phyloP scores from a whole-genome alignment of 768 basidiomycete genomes.

The Mycena albidolilacea region DNA sequence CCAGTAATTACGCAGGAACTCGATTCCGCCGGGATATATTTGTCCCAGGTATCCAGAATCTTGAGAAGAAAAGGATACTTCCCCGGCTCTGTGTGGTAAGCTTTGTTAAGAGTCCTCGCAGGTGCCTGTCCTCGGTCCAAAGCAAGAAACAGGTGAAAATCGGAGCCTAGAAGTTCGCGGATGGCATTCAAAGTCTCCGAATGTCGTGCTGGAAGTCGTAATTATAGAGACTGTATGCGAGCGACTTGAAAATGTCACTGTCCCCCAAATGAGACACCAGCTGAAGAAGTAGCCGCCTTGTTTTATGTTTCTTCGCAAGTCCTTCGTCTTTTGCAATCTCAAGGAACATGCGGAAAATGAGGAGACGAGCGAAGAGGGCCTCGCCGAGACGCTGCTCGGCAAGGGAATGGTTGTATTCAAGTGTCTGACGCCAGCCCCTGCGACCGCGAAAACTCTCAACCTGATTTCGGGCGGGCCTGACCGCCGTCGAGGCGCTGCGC shows the following conservation, averaged over 20 bases:
- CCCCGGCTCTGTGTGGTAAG: neutral
- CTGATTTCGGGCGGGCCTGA: no score
- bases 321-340: neutral
- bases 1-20: neutral
- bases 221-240: neutral
- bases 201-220: neutral
- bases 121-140: neutral
- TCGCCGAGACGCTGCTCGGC: neutral
- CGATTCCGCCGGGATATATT: neutral
- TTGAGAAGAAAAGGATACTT: neutral
- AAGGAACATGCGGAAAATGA: conserved; percentile 3
- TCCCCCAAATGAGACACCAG: neutral
- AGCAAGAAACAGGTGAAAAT: neutral
- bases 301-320: neutral
- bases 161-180: neutral
- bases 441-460: no score
- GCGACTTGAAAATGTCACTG: neutral
- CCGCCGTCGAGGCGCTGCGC: no score
- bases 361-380: neutral
- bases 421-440: no score
- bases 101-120: neutral
- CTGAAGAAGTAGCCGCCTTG: neutral
- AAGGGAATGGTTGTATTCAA: neutral
- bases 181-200: neutral
- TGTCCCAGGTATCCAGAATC: neutral